Conservation (phyloP, 192 early-diverging fungal genomes). For the Chytriomyces sp. region DNA sequence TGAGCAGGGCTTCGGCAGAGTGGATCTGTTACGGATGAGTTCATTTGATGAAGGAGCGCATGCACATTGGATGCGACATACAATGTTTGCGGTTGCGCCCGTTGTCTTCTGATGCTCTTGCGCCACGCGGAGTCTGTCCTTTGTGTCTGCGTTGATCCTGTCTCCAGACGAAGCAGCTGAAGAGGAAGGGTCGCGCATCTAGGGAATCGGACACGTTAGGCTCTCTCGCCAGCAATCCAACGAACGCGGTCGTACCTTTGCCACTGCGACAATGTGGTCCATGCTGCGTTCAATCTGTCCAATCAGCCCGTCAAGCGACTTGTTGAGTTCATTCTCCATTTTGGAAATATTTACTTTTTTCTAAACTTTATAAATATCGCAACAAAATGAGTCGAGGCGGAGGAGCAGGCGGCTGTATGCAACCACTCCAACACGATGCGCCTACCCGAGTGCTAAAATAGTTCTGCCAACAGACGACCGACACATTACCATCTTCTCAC, state of each 20-base stretch:
- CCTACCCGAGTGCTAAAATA: neutral
- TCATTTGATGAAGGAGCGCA: neutral
- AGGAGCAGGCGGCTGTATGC: neutral
- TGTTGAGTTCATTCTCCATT: constrained; percentile 27
- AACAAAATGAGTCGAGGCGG: neutral
- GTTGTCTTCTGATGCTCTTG: constrained; percentile 46
- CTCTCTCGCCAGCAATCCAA: no score
- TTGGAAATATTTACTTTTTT: neutral
- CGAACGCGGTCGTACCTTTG: neutral
- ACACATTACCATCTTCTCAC: constrained; percentile 99
- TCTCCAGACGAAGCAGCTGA: neutral
- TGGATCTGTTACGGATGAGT: constrained; percentile 31
- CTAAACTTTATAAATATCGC: neutral
- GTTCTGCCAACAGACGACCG: constrained; percentile 74
- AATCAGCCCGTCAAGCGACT: neutral
- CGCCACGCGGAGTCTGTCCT: constrained; percentile 43
- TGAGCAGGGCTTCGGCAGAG: constrained; percentile 44
- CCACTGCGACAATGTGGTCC: neutral
- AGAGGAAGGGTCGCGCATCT: no score
- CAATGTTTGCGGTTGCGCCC: constrained; percentile 48
- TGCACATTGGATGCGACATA: neutral
- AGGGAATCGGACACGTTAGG: no score
- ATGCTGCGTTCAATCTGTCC: constrained; percentile 6
- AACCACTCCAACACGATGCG: neutral
- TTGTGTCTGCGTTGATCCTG: constrained; percentile 14